Base-by-base conservation (phyloP, 345 rosid species). In the Citrus unshiu region DNA sequence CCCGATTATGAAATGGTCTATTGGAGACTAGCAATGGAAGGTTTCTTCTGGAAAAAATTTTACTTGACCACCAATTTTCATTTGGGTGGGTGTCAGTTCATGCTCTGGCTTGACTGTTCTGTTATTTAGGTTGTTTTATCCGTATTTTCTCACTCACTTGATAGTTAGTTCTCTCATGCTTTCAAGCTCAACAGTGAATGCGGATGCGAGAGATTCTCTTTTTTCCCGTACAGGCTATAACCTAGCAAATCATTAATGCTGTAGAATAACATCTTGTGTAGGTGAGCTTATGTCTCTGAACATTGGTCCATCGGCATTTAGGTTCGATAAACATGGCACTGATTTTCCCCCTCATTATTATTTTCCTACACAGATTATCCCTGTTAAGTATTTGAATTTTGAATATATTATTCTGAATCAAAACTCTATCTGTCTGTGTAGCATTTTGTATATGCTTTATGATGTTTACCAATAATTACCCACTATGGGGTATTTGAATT, bases 321-420 rank as follows among this genome's bases (percentile, higher is more conserved):
- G 22, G 24, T 35, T 34, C 13, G 3, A 67, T 30, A 57, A 18
- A 25, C 24, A 57, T 18, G 60, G n/a, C 60, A 6, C 4, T 43
- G 49, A 57, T 57, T 58, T 58, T 58, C 19, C 10, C 2, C 12
- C 62, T 58, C 62, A 58, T 58, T 21, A 22, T 21, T 5, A 7
- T 67, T 67, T 37, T 37, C 62, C 8, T 54, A 5, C 19, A 25
- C 16, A 51, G 30, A 19, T 29, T 51, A 27, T 19, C 51, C 40
- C 34, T 30, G 2, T 5, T 37, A 16, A 70, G 58, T 7, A 49
- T 49, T 13, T 49, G 56, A 49, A 16, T 49, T 46, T 46, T 35
- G 54, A 46, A 43, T 16, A 21, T 10, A n/a, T 51, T 63, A 8
- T 73, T 76, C 73, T 81, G 62, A 73, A 74, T 29, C 61, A 74